A percentile compares a stretch with the other conserved stretches of the same genome.
These are phyloP conservation scores for Naumovozyma dairenensis DNA, from an alignment of 805 yeast genomes.

Conservation along the genomic window DNA sequence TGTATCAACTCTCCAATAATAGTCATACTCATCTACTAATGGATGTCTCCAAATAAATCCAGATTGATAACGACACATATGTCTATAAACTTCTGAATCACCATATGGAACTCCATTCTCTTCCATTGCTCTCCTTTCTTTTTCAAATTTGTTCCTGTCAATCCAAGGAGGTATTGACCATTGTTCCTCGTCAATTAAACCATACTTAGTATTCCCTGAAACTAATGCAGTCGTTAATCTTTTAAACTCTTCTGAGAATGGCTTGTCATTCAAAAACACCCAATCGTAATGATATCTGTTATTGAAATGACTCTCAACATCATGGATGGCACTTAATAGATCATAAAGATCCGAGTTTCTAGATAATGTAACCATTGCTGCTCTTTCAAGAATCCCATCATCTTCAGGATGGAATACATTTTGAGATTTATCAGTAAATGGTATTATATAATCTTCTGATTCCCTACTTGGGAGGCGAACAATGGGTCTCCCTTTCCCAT, in stretches of 20 bases:
- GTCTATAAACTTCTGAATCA: constrained; percentile 50
- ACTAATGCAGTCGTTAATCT: constrained; percentile 38
- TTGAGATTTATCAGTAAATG: constrained; percentile 25
- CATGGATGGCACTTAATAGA: constrained; percentile 49
- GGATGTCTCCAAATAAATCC: constrained; percentile 55
- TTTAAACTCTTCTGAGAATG: constrained; percentile 49
- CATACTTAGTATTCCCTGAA: constrained; percentile 57
- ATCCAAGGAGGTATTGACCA: constrained; percentile 68
- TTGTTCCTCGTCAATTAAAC: constrained; percentile 47
- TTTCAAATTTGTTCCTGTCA: constrained; percentile 41
- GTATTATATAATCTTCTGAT: constrained; percentile 14
- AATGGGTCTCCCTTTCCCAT: not conserved
- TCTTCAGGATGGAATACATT: constrained; percentile 23
- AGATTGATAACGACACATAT: constrained; percentile 47
- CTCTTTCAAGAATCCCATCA: constrained; percentile 39
- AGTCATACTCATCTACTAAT: constrained; percentile 47
- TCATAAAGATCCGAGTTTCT: constrained; percentile 54
- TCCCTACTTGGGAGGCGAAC: constrained; percentile 2
- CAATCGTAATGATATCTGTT: constrained; percentile 57
- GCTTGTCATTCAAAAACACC: constrained; percentile 67
- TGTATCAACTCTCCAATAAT: constrained; percentile 74
- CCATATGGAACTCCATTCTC: constrained; percentile 45
- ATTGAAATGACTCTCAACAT: constrained; percentile 61
- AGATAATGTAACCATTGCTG: constrained; percentile 61
- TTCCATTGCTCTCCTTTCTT: constrained; percentile 37